Base-by-base conservation (phyloP, 176 grass and related monocot species). In the Aegilops speltoides region DNA sequence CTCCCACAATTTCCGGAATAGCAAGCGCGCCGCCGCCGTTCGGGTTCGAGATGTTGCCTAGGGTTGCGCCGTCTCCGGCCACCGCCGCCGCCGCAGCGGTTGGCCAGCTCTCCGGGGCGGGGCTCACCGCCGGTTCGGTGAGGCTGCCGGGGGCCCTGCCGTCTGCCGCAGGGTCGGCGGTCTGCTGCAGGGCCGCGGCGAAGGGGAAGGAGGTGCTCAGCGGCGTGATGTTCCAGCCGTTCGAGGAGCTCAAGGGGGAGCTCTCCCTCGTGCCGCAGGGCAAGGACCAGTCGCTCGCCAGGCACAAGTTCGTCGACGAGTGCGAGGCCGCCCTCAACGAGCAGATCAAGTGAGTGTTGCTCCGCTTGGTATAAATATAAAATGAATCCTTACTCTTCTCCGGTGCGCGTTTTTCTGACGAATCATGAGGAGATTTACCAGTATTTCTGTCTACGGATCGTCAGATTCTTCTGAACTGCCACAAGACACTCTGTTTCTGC, bases 301-400 rank as follows among this genome's bases (percentile, higher is more conserved):
- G 95, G 20, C 92, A 97, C 20, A 97, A 91, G 87, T 96, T 77
- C 75, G 78, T 79, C 37, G 92, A 92, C 41, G 90, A 94, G 0
- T 94, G 92, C 46, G 91, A 98, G 91, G 93, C 90, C 4, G 93
- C 96, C 8, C 81, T 98, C 82, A 98, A 95, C 83, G 81, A 91
- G 73, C 96, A 95, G 91, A 98, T 98, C 89, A 98, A 95, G 73
- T 76, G 73, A 76, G 73, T 54, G 25, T 20, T 73, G 40, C 71
- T 74, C 71, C 8, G 71, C 71, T 74, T n/a, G 0, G 4, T 83
- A 23, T 16, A 66, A 48, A 9, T 48, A 9, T 48, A 54, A 54
- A 54, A 54, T 19, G 50, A 16, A 14, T 14, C 60, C 11, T 10
- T 36, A 10, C 1, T 72, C 2, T 11, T 25, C 40, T 11, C 20